Evolutionary conservation across 2,329 filamentous ascomycete species (phyloP).

Genomic region (Bipolaris zeicola): DNA sequence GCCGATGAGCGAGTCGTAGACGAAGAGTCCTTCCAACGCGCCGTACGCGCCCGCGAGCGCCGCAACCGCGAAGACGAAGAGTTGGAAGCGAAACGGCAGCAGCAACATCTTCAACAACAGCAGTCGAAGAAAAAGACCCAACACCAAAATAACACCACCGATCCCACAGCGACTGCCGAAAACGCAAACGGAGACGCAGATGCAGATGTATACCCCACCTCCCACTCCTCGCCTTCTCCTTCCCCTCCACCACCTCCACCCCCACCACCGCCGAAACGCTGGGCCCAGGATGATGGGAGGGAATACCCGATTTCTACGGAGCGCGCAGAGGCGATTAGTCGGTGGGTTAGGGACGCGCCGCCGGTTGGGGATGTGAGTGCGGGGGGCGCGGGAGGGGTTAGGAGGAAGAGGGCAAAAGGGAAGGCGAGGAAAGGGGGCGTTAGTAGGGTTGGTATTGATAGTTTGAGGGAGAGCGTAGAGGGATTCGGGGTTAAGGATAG

Average conservation of each 20-base stretch:
- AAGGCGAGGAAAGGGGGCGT: slow-evolving; percentile 28
- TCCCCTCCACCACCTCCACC: background rate
- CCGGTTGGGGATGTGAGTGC: slow-evolving; percentile 44
- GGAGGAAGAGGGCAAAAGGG: slow-evolving; percentile 43
- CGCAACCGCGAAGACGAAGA: slow-evolving; percentile 63
- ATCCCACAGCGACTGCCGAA: background rate
- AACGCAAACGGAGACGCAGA: background rate
- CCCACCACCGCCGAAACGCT: slow-evolving; percentile 56
- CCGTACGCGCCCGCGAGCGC: slow-evolving; percentile 65
- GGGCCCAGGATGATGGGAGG: slow-evolving; percentile 68
- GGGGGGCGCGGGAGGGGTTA: slow-evolving; percentile 41
- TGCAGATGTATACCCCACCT: slow-evolving; percentile 2
- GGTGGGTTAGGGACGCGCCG: slow-evolving; percentile 68
- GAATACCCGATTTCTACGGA: slow-evolving; percentile 74
- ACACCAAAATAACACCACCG: background rate
- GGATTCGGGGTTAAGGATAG: slow-evolving; percentile 19
- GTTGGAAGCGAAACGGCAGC: slow-evolving; percentile 32
- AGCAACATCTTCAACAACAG: slow-evolving; percentile 1
- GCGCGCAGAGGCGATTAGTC: slow-evolving; percentile 69
- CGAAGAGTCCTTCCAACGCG: slow-evolving; percentile 67
- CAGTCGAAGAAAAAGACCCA: background rate
- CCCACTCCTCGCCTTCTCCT: background rate
- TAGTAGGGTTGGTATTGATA: slow-evolving; percentile 6
- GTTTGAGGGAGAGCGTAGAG: slow-evolving; percentile 28
- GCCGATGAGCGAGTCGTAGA: slow-evolving; percentile 71